Base-by-base conservation (phyloP, 768 basidiomycete species). In the Suillus subaureus region DNA sequence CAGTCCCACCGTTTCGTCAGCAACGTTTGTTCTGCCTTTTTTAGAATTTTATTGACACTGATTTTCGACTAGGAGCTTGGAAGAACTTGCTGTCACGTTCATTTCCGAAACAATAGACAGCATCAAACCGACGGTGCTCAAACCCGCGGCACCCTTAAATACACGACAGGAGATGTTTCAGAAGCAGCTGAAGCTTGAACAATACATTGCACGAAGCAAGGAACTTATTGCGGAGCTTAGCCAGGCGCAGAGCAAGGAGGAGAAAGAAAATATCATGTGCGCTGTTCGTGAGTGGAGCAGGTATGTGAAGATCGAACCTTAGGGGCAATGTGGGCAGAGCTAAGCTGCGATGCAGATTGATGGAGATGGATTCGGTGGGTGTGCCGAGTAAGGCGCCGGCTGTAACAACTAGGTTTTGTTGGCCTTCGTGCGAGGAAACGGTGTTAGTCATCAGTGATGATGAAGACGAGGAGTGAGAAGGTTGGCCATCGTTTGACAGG, bases 101-200 rank as follows among this genome's bases (percentile, higher is more conserved):
- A 88, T 89, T 64, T 80, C 82, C 0, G 84, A 87, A 74, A 81
- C 85, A 18, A 84, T 88, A 45, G 81, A 85, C 72, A 80, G 79
- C 12, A 72, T 78, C 52, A 78, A 80, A 62, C 73, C 80, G 6
- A 39, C 70, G 28, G 64, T 66, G 49, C 31, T 51, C 26, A 69
- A 71, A 60, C 54, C 55, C 37, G 8, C 68, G 4, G 61, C 26
- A 31, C 62, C 60, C 5, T 69, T 61, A 64, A 71, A 23, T 37
- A 18, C 62, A 79, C 80, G 64, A 68, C 66, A 71, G 61, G 62
- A 68, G 2, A 74, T 87, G 13, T 84, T 82, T 16, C 82, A 80
- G 11, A 83, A 82, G 72, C 83, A 85, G 66, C 77, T 74, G 43
- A 78, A 79, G 15, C 75, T 87, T 31, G 83, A 86, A 65, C 74